Conservation (phyloP, 495 filamentous ascomycete genomes). For the Aspergillus olivimuriae region DNA sequence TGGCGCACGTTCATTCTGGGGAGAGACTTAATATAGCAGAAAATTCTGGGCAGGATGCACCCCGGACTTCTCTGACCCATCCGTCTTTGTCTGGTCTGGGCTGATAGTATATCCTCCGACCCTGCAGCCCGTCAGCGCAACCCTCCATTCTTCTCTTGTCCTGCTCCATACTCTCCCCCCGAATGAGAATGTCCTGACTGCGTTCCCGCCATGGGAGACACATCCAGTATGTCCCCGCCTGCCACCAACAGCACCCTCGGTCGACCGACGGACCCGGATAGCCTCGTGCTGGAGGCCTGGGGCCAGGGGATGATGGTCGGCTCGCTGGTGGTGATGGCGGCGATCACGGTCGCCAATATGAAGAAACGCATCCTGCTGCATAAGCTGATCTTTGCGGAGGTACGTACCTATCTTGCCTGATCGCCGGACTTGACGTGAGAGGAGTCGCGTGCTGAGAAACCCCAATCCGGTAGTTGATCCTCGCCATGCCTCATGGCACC, state of each 20-base stretch:
- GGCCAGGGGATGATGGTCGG: slow-evolving; percentile 43
- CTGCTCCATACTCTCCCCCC: background rate
- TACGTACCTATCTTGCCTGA: slow-evolving; percentile 8
- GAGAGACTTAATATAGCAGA: background rate
- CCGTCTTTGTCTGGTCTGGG: background rate
- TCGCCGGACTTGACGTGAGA: too few species aligned
- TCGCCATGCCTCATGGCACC: slow-evolving; percentile 36
- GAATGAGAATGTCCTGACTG: too few species aligned
- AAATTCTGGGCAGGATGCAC: background rate
- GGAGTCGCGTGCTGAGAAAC: too few species aligned
- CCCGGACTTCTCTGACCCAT: background rate
- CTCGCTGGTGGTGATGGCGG: slow-evolving; percentile 40
- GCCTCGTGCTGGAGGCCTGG: slow-evolving; percentile 43
- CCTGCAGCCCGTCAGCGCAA: background rate
- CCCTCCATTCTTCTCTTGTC: background rate
- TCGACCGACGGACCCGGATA: slow-evolving; percentile 28
- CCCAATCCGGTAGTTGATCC: slow-evolving; percentile 18
- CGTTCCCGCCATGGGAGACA: too few species aligned
- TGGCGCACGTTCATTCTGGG: too few species aligned
- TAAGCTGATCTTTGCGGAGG: slow-evolving; percentile 42
- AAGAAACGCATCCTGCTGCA: slow-evolving; percentile 35
- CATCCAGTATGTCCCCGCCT: slow-evolving; percentile 8
- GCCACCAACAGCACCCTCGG: slow-evolving; percentile 11
- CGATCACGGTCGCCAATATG: slow-evolving; percentile 39
- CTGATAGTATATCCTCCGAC: background rate